Conservation (phyloP, 163 green algal genomes). For the Trebouxia gelatinosa region DNA sequence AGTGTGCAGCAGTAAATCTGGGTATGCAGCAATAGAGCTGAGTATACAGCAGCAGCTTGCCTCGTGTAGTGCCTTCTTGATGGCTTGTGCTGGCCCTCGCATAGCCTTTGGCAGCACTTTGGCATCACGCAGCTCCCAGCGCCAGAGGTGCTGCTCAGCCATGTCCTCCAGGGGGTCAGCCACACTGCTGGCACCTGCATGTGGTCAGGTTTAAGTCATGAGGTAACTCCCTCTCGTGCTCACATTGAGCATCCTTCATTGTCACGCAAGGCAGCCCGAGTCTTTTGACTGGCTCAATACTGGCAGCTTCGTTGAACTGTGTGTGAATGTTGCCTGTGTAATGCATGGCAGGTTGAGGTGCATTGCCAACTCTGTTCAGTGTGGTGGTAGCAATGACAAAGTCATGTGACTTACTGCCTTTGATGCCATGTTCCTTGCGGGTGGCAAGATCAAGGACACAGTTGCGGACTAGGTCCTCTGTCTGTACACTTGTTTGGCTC, state of each 20-base stretch:
- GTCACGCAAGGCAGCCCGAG: too few species aligned
- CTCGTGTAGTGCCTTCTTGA: constrained; percentile 33
- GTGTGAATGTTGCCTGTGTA: neutral
- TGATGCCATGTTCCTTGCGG: constrained; percentile 32
- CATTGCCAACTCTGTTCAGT: neutral
- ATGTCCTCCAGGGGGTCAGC: constrained; percentile 32
- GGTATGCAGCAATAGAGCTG: too few species aligned
- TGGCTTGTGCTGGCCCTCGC: neutral
- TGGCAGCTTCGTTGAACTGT: neutral
- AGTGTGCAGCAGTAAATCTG: too few species aligned
- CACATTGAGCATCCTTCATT: neutral
- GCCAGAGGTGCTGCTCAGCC: constrained; percentile 16
- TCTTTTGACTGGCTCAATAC: neutral
- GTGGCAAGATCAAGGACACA: constrained; percentile 32
- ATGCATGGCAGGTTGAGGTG: neutral
- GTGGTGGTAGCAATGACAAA: neutral
- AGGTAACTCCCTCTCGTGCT: neutral
- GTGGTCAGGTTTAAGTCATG: neutral
- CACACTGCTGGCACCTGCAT: constrained; percentile 16
- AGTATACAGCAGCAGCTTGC: too few species aligned
- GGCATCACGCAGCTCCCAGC: constrained; percentile 32
- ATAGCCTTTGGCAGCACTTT: constrained; percentile 29
- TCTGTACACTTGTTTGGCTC: neutral
- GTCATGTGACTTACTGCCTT: neutral
- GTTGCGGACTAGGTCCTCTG: constrained; percentile 13